Evolutionary conservation across 768 basidiomycete genomes (phyloP).

Genomic region (Kwoniella bestiolae): DNA sequence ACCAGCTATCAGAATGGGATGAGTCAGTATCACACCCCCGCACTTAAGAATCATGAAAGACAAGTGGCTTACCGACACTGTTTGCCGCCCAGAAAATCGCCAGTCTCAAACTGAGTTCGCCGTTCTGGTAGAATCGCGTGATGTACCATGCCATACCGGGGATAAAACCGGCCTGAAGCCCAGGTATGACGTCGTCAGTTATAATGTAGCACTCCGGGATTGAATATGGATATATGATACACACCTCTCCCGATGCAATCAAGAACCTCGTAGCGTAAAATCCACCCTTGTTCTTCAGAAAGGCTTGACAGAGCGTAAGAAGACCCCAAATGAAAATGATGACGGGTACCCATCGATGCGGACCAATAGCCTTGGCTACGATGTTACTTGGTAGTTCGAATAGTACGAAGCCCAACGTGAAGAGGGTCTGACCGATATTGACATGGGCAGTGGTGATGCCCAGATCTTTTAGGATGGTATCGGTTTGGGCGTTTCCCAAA

Average conservation of each 20-base stretch:
- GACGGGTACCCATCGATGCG: conserved; percentile 42
- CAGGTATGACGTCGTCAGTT: neutral
- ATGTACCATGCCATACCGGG: conserved; percentile 45
- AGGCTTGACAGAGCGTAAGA: conserved; percentile 49
- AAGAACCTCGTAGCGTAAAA: conserved; percentile 49
- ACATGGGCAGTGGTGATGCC: conserved; percentile 39
- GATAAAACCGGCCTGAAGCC: conserved; percentile 43
- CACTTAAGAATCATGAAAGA: too few species aligned
- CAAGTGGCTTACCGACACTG: conserved; percentile 4
- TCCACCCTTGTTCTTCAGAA: conserved; percentile 30
- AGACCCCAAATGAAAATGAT: conserved; percentile 59
- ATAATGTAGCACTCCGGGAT: neutral
- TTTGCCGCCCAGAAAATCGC: conserved; percentile 32
- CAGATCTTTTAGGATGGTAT: conserved; percentile 36
- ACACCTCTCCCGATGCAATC: conserved; percentile 32
- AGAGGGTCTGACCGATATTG: conserved; percentile 50
- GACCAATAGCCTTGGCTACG: conserved; percentile 36
- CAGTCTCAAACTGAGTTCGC: conserved; percentile 34
- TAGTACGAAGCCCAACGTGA: conserved; percentile 50
- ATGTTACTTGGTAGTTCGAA: conserved; percentile 50
- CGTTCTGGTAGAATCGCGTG: conserved; percentile 42
- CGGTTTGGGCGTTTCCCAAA: conserved; percentile 38
- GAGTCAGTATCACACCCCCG: too few species aligned
- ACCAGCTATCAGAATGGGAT: conserved; percentile 13
- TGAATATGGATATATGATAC: neutral